Conservation (phyloP, 1,139 yeast species). For the Dujonia santamariae region DNA sequence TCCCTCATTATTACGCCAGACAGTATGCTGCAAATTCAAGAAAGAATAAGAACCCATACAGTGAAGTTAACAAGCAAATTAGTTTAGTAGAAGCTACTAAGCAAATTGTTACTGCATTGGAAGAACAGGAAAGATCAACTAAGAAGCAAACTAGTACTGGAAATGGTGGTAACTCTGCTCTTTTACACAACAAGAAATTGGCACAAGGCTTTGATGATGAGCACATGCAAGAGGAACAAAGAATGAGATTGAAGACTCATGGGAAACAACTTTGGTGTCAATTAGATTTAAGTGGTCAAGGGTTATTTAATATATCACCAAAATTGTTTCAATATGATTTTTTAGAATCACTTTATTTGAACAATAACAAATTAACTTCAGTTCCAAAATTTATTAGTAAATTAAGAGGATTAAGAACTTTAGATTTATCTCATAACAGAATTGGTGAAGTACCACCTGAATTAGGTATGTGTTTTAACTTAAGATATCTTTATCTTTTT, state of each 20-base stretch:
- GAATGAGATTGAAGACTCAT: constrained; percentile 66
- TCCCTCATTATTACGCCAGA: constrained; percentile 89
- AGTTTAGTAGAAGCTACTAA: constrained; percentile 58
- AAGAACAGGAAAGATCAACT: constrained; percentile 38
- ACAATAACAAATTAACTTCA: constrained; percentile 72
- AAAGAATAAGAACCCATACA: constrained; percentile 47
- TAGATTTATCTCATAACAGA: constrained; percentile 81
- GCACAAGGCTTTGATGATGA: constrained; percentile 63
- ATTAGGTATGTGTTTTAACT: constrained; percentile 75
- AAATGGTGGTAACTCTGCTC: constrained; percentile 26
- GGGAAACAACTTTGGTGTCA: constrained; percentile 91
- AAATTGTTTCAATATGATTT: constrained; percentile 80
- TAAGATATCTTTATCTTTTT: constrained; percentile 80
- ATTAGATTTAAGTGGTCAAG: constrained; percentile 88
- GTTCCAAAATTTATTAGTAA: constrained; percentile 71
- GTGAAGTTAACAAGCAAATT: constrained; percentile 34
- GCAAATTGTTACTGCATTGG: constrained; percentile 42
- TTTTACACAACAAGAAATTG: constrained; percentile 62
- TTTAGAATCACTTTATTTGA: constrained; percentile 80
- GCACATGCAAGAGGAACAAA: constrained; percentile 73
- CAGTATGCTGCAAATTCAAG: constrained; percentile 83
- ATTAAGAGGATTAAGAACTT: constrained; percentile 71
- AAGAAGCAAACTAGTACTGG: constrained; percentile 26
- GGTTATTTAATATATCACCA: constrained; percentile 65
- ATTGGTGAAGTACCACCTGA: constrained; percentile 73